phyloP scores from a whole-genome alignment of 2,329 filamentous ascomycete species.

The Fusarium verrucosum region DNA sequence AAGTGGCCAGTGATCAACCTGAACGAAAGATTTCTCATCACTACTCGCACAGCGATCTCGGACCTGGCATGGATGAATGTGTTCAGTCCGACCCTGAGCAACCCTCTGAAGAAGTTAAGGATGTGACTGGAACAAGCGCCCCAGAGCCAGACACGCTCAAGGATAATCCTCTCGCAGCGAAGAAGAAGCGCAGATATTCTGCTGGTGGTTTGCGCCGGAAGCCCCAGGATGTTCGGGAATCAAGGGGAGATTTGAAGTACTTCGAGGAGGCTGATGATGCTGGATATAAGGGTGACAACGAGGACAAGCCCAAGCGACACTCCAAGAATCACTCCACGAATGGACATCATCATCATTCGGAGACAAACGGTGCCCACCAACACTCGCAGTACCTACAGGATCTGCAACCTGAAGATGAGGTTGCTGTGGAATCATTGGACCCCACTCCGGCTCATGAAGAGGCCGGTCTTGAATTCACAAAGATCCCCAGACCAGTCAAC shows the following conservation, averaged over 20 bases:
- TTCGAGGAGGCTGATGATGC: constrained; percentile 89
- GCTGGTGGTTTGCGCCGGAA: constrained; percentile 82
- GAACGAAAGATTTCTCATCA: constrained; percentile 25
- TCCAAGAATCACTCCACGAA: constrained; percentile 6
- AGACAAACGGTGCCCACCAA: constrained; percentile 24
- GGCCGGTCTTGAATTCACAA: constrained; percentile 40
- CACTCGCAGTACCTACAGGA: constrained; percentile 15
- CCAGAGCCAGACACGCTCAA: constrained; percentile 68
- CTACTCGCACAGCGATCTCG: constrained; percentile 50
- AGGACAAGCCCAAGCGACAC: constrained; percentile 29
- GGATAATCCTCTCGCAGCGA: constrained; percentile 51
- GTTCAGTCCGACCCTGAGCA: constrained; percentile 48
- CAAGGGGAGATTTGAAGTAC: constrained; percentile 84
- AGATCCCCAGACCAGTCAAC: constrained; percentile 71
- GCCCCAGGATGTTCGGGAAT: constrained; percentile 75
- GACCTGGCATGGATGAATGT: constrained; percentile 40
- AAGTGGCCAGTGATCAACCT: not conserved
- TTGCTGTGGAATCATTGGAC: constrained; percentile 48
- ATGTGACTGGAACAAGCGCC: constrained; percentile 71
- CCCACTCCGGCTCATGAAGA: constrained; percentile 50
- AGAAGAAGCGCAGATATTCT: constrained; percentile 80
- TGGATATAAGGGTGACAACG: constrained; percentile 74
- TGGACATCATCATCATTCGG: constrained; percentile 1
- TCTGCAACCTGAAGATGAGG: constrained; percentile 51
- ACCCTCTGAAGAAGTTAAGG: constrained; percentile 54